These are phyloP conservation scores for Microcyclospora tardicrescens DNA, from an alignment of 2,329 filamentous ascomycete species.

Conservation along the genomic window DNA sequence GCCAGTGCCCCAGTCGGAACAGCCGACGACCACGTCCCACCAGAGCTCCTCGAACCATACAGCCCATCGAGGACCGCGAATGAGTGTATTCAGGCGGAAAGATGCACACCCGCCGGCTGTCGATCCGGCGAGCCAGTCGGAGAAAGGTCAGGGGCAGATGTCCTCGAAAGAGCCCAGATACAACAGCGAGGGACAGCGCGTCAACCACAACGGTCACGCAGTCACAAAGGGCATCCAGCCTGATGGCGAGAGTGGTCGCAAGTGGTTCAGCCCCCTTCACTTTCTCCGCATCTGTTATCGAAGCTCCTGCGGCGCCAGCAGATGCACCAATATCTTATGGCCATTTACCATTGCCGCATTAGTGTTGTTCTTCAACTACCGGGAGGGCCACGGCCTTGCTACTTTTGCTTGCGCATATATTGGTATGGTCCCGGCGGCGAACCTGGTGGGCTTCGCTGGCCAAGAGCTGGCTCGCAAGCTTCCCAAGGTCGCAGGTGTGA, in stretches of 20 bases:
- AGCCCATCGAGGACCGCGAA: neutral
- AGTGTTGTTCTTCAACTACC: slow-evolving; percentile 34
- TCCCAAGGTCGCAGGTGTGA: slow-evolving; percentile 56
- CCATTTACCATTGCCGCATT: slow-evolving; percentile 37
- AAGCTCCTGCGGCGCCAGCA: slow-evolving; percentile 33
- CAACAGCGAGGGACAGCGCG: slow-evolving; percentile 16
- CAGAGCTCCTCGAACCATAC: neutral
- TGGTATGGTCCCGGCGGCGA: slow-evolving; percentile 39
- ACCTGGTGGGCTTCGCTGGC: slow-evolving; percentile 47
- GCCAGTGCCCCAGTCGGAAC: too few species aligned
- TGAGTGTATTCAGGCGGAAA: slow-evolving; percentile 10
- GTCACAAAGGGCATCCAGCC: slow-evolving; percentile 30
- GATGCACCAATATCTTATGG: slow-evolving; percentile 38
- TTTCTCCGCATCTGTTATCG: slow-evolving; percentile 33
- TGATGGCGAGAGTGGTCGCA: slow-evolving; percentile 36
- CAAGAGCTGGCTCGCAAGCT: slow-evolving; percentile 61
- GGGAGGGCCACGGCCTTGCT: slow-evolving; percentile 22
- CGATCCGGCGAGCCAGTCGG: slow-evolving; percentile 6
- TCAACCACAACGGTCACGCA: slow-evolving; percentile 33
- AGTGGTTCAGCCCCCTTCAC: slow-evolving; percentile 30
- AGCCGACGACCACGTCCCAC: too few species aligned
- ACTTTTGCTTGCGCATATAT: slow-evolving; percentile 38
- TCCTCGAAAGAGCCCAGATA: slow-evolving; percentile 8
- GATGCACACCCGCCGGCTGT: slow-evolving; percentile 8
- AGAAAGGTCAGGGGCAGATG: slow-evolving; percentile 3